Evolutionary conservation across 2,329 filamentous ascomycete species (phyloP), one percentile per base, ranked within the genome.

Genomic region (Hirsutella minnesotensis): DNA sequence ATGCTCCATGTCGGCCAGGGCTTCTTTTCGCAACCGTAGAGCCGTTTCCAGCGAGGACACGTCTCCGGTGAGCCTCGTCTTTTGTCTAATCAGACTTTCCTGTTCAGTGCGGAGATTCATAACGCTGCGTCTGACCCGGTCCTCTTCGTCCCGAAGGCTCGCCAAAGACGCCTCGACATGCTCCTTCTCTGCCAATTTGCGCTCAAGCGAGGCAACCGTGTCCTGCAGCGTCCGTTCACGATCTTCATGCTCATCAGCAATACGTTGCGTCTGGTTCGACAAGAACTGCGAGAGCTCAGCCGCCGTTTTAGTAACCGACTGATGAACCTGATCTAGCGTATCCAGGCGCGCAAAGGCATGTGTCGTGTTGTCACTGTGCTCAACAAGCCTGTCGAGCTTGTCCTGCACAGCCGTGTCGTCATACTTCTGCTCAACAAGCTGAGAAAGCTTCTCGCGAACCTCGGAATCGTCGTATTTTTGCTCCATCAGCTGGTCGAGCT

Each of bases 1-100:
- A 10, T 75, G 70, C 59, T 96, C 90, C 85, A 98, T 95, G 21
- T 84, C 75, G 38, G 86, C 79, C 46, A 98, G 77, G 64, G 96
- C 92, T 52, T 96, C 90, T 37, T 86, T 83, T 43, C 92, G 83
- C 44, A 96, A 81, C 16, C 83, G 79, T 24, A 96, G 74, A 1
- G 92, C 90, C 9, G 87, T 96, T 59, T 96, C 87, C 2, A 98
- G 75, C 9, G 87, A 86, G 5, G 88, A 89, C 1, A 98, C 81
- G 51, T 98, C 89, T 20, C 86, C 87, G 9, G 79, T 79, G 22
- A 95, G 70, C 44, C 82, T 78, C 38, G 81, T 79, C 68, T 89
- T 95, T 55, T 94, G 85, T 44, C 80, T 75, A 12, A 74, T 71
- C 43, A 96, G 69, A 40, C 79, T 77, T 46, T 95, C 87, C 46